Conservation (phyloP, 129 eudicot genomes). For the Smallanthus sonchifolius region DNA sequence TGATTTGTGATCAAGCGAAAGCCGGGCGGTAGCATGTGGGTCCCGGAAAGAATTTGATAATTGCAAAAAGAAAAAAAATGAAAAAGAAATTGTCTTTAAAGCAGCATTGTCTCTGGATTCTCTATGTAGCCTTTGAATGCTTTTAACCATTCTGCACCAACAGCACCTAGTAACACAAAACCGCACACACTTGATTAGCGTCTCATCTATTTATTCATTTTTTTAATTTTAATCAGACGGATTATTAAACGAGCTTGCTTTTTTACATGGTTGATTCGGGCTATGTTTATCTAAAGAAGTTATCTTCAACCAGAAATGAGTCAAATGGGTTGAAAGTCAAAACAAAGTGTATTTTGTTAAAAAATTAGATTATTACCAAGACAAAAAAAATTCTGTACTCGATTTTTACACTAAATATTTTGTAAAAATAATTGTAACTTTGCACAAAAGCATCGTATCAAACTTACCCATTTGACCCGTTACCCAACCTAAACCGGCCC, state of each 20-base stretch:
- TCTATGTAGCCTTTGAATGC: slow-evolving; percentile 93
- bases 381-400: no score
- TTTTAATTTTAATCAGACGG: no score
- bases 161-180: slow-evolving; percentile 58
- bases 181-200: not conserved
- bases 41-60: slow-evolving; percentile 14
- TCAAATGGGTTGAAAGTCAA: no score
- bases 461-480: not conserved
- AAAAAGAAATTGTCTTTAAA: slow-evolving; percentile 24
- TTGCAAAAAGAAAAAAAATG: not conserved
- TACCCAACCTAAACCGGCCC: not conserved
- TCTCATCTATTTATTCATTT: not conserved
- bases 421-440: no score
- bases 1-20: slow-evolving; percentile 17
- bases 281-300: no score
- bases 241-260: no score
- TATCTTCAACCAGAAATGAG: no score
- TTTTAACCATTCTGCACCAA: slow-evolving; percentile 98
- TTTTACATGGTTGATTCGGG: no score
- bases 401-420: no score
- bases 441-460: not conserved
- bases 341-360: no score
- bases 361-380: no score
- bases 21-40: not conserved
- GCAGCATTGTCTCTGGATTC: slow-evolving; percentile 94